Evolutionary conservation across 2,329 filamentous ascomycete species (phyloP).

Genomic region (Metarhizium sp.): DNA sequence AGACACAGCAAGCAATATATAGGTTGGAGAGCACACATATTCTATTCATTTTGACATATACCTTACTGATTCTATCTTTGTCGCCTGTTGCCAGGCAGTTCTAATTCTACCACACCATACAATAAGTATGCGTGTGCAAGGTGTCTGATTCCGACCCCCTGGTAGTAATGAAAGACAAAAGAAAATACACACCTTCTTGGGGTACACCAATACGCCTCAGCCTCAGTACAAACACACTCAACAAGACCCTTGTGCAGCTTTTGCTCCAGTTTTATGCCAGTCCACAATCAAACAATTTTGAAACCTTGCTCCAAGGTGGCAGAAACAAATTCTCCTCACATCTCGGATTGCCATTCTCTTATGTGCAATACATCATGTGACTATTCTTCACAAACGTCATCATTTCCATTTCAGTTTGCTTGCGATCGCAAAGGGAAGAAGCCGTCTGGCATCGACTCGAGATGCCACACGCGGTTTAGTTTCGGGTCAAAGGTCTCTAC

Average conservation of each 20-base stretch:
- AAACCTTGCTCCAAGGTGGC: background rate
- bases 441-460: slow-evolving; percentile 51
- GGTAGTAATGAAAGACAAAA: background rate
- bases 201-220: slow-evolving; percentile 5
- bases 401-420: slow-evolving; percentile 38
- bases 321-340: background rate
- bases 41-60: background rate
- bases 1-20: background rate
- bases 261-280: slow-evolving; percentile 5
- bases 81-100: background rate
- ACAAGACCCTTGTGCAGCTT: slow-evolving; percentile 1
- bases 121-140: background rate
- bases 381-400: background rate
- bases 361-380: background rate
- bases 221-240: slow-evolving; percentile 2
- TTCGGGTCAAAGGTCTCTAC: slow-evolving; percentile 36
- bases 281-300: background rate
- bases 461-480: slow-evolving; percentile 41
- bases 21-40: background rate
- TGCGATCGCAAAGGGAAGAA: slow-evolving; percentile 47
- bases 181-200: background rate
- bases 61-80: background rate
- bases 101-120: background rate
- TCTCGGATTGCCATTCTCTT: background rate
- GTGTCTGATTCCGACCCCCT: background rate